Base-by-base conservation (phyloP, 1,284 basidiomycete species). In the Golubevia sp. region DNA sequence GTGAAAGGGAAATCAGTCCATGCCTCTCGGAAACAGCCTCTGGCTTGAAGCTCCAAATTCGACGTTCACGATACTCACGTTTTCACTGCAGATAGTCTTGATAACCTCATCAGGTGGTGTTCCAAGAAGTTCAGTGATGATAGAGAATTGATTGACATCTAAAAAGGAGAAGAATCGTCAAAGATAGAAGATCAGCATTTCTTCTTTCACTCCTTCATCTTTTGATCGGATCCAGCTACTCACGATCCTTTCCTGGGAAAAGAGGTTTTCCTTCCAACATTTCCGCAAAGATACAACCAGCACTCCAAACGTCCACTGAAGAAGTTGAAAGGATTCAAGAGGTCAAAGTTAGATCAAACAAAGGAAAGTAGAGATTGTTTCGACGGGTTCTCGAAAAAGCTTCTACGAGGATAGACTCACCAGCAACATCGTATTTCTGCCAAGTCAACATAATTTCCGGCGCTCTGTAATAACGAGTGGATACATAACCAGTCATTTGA, bases 391-490 rank as follows among this genome's bases (percentile, higher is more conserved):
- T n/a, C n/a, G n/a, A n/a, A n/a, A n/a, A n/a, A n/a, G n/a, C n/a
- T n/a, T n/a, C n/a, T n/a, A n/a, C n/a, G n/a, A 20, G 23, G 8
- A 13, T 44, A 8, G 27, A 58, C 58, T 63, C 62, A 67, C 64
- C 65, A 21, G 68, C 97, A 61, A 98, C 96, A 84, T 99, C 97
- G 87, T 99, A 99, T 86, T 99, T 99, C 85, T 99, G 96, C 97
- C 97, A 99, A 54, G 96, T 99, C 82, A 99, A 88, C 97, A 99
- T 99, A 86, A 99, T 99, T 85, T 99, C 96, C 5, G 96, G 96
- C 2, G 96, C 97, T 60, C 97, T 91, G 85, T 99, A 99, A 86
- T 99, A 99, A 76, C 97, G 88, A 63, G 96, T 99, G 67, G 95
- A 98, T 70, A 99, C 96, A 84, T 99, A 99, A 67, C 97, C 97